Conservation (phyloP, 1,284 basidiomycete species). For the Pseudozyma pruni region DNA sequence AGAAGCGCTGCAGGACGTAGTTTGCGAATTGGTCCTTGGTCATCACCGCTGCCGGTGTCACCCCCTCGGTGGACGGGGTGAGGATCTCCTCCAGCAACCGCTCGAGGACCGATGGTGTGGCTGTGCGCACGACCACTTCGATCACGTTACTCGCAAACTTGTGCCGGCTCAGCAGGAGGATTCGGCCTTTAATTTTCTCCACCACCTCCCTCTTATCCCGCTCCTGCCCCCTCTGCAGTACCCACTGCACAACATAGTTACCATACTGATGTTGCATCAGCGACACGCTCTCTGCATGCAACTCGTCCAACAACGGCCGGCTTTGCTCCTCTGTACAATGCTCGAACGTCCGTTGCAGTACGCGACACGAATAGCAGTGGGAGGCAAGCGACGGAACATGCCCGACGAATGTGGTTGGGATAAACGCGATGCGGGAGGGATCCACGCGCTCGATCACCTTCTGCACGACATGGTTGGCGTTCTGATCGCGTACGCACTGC, state of each 20-base stretch:
- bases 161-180: conserved; percentile 76
- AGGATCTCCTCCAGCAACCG: conserved; percentile 84
- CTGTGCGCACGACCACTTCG: conserved; percentile 85
- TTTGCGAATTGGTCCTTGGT: conserved; percentile 90
- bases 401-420: conserved; percentile 78
- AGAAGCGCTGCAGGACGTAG: conserved; percentile 66
- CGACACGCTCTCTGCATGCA: conserved; percentile 75
- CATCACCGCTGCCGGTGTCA: conserved; percentile 71
- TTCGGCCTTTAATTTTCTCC: conserved; percentile 78
- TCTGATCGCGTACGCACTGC: conserved; percentile 88
- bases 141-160: conserved; percentile 98
- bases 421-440: conserved; percentile 81
- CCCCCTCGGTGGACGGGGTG: conserved; percentile 64
- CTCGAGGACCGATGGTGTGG: conserved; percentile 75
- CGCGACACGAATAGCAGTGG: conserved; percentile 94
- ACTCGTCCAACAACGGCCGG: conserved; percentile 82
- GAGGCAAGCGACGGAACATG: conserved; percentile 85
- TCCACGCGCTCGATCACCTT: conserved; percentile 68
- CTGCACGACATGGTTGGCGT: conserved; percentile 89
- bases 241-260: conserved; percentile 95
- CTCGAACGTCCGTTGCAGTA: conserved; percentile 92
- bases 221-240: conserved; percentile 81
- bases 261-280: conserved; percentile 70
- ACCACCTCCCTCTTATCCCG: conserved; percentile 80
- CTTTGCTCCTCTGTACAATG: conserved; percentile 73